Base-by-base conservation (phyloP, 2,329 filamentous ascomycete species). In the Colletotrichum tabaci region DNA sequence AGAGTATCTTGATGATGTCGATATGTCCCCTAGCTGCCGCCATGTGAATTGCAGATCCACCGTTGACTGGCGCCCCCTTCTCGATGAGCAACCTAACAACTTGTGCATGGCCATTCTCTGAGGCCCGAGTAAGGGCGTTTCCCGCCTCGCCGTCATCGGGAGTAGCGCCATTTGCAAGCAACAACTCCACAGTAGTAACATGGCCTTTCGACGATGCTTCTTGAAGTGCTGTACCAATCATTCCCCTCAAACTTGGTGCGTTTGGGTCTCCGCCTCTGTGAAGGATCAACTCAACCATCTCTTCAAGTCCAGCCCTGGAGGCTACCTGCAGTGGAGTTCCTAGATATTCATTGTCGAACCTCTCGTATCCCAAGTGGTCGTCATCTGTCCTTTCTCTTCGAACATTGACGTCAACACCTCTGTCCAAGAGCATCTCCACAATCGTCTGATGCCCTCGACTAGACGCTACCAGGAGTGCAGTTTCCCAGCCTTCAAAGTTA, bases 401-500 rank as follows among this genome's bases (percentile, higher is more conserved):
- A 10, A 38, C 9, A 38, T 38, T 38, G 35, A 38, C 35, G 35
- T 38, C 35, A 2, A 38, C 0, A 12, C 9, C 35, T 10, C 35
- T 38, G 35, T 38, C 35, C 35, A 38, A 38, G 35, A 38, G 35
- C 35, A 38, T 38, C 35, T 38, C 35, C 2, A 38, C 35, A 10
- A 38, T 38, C 35, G 8, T 1, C 2, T 3, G 35, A 10, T 38
- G 2, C 9, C 35, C 35, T 2, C 8, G 35, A 2, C 2, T 2
- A 38, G 35, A 9, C 3, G 35, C 35, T 3, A 3, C 8, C 35
- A 38, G 0, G 8, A 38, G 35, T 2, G 9, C 35, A 38, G 9
- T 38, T 10, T 3, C 0, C 35, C 35, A 38, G 35, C 35, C 0
- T 0, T 38, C 2, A 3, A 10, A 38, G 0, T 38, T 38, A 2